Evolutionary conservation across 2,329 filamentous ascomycete species (phyloP).

Genomic region (Tolypocladium ovalisporum): DNA sequence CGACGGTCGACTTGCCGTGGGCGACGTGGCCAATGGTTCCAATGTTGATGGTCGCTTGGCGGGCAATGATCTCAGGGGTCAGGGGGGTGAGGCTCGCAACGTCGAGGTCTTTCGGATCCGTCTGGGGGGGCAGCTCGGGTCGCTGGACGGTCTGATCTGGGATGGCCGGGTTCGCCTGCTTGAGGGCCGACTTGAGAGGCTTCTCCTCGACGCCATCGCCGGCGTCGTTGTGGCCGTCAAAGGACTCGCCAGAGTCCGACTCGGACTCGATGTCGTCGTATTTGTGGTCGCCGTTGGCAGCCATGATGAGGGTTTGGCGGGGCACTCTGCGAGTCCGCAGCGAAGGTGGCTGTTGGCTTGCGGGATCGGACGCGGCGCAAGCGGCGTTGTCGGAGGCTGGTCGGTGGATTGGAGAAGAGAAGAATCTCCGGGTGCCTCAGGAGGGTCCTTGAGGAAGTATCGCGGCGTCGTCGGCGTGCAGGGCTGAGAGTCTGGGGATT

Average conservation of each 20-base stretch:
- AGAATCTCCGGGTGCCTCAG: not conserved
- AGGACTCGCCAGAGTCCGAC: slow-evolving; percentile 54
- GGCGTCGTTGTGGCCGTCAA: slow-evolving; percentile 46
- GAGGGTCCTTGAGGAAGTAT: not conserved
- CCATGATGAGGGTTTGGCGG: slow-evolving; percentile 30
- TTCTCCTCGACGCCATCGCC: slow-evolving; percentile 51
- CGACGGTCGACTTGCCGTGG: slow-evolving; percentile 96
- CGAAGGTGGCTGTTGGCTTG: not conserved
- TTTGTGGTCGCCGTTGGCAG: slow-evolving; percentile 48
- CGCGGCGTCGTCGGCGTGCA: slow-evolving; percentile 8
- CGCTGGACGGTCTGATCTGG: slow-evolving; percentile 43
- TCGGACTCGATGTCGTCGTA: slow-evolving; percentile 68
- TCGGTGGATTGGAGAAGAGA: not conserved
- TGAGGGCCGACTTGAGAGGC: slow-evolving; percentile 74
- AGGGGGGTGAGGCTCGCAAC: slow-evolving; percentile 70
- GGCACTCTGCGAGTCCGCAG: slow-evolving; percentile 11
- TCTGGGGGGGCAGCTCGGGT: slow-evolving; percentile 67
- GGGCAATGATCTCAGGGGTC: slow-evolving; percentile 91
- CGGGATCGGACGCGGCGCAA: not conserved
- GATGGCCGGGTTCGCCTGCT: slow-evolving; percentile 52
- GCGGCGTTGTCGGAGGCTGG: not conserved
- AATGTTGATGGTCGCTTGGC: slow-evolving; percentile 98
- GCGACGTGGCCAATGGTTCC: slow-evolving; percentile 98
- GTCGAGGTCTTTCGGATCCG: slow-evolving; percentile 82
- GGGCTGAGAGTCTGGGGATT: slow-evolving; percentile 14